Base-by-base conservation (phyloP, 1,284 basidiomycete genomes). In the Gymnopus androsaceus region DNA sequence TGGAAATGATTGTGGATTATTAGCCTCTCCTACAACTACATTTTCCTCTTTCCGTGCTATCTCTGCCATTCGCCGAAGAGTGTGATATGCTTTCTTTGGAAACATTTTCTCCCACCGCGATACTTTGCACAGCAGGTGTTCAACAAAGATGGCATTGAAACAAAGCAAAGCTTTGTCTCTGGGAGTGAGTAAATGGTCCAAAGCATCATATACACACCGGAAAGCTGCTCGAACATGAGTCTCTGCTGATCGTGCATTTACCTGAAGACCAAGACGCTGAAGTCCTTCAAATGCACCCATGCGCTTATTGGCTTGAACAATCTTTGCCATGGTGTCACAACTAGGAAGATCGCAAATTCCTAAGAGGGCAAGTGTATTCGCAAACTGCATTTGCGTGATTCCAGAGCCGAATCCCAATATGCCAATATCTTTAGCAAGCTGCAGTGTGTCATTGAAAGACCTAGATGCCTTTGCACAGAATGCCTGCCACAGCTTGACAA, bases 71-170 rank as follows among this genome's bases (percentile, higher is more conserved):
- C 31, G 14, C 14, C 14, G 31, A 33, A 33, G 31, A 14, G 31
- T 33, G 31, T 33, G 6, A 14, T 33, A 33, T 33, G 31, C 47
- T 17, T 49, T 14, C 17, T 49, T 49, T 9, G 28, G 31, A 36
- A 49, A 49, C 11, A 31, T 31, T 23, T 55, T 41, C 19, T 51
- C 25, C 60, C 60, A 61, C 4, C 53, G 48, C 3, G 47, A 44
- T 27, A 56, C 37, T 34, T 61, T 61, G 46, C 58, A 61, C 3
- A 61, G 42, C 14, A 59, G 28, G 41, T 61, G 60, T 25, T 61
- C 58, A 15, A 38, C 52, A 38, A 56, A 59, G 4, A 61, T 58
- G 1, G 58, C n/a, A 0, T 38, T 50, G 25, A 61, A 57, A 28
- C 44, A 14, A 3, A 61, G 27, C 0, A 17, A 27, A 12, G 31